Evolutionary conservation across 768 basidiomycete species (phyloP).

Genomic region (Boletus tylopilopsis): DNA sequence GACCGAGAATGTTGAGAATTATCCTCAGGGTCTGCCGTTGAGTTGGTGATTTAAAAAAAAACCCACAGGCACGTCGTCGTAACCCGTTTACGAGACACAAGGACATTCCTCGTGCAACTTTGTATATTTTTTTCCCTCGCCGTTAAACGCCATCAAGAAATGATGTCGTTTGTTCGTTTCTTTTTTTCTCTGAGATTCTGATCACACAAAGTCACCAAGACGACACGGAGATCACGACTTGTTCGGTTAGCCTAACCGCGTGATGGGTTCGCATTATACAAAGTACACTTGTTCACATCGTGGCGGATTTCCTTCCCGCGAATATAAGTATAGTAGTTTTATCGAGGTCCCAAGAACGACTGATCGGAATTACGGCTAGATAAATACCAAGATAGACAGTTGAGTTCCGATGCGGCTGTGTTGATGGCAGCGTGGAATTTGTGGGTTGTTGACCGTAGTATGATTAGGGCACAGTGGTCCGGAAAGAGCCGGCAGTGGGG

Average conservation of each 20-base stretch:
- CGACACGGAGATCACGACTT: neutral
- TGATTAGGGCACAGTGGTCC: constrained; percentile 4
- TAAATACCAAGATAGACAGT: constrained; percentile 11
- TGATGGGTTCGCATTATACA: neutral
- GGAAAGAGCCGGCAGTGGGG: neutral
- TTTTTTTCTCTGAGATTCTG: neutral
- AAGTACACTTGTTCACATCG: neutral
- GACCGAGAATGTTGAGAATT: no score
- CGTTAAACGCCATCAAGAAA: neutral
- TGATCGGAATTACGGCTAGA: constrained; percentile 16
- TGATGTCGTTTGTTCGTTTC: neutral
- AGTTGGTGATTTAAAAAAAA: constrained; percentile 3
- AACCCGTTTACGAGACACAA: constrained; percentile 14
- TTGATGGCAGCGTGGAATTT: neutral
- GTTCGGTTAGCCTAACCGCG: neutral
- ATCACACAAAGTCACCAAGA: constrained; percentile 6
- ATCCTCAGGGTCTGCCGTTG: no score
- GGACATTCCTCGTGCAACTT: constrained; percentile 2
- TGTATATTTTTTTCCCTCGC: constrained; percentile 11
- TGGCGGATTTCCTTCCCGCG: constrained; percentile 12
- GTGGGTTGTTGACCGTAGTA: neutral
- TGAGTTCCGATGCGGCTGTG: constrained; percentile 15
- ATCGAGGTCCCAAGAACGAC: constrained; percentile 6
- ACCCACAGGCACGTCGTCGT: constrained; percentile 12
- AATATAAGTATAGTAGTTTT: constrained; percentile 9